phyloP scores from a whole-genome alignment of 192 early-diverging fungal genomes.

The Lobosporangium transversale region DNA sequence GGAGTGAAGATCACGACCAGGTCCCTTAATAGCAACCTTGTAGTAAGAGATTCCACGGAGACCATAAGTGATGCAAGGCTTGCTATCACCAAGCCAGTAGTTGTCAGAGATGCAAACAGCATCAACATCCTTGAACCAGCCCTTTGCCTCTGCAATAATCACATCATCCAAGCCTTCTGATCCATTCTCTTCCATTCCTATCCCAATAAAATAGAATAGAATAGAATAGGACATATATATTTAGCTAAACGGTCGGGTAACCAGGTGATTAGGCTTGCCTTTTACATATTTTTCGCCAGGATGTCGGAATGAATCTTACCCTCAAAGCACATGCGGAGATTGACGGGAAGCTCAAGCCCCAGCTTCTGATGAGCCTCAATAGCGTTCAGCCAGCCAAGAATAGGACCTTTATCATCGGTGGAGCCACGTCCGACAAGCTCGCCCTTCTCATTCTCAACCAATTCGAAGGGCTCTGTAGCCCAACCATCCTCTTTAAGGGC shows the following conservation, averaged over 20 bases:
- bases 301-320: too few species aligned
- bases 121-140: slow-evolving; percentile 92
- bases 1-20: slow-evolving; percentile 93
- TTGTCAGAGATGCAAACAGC: slow-evolving; percentile 98
- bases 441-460: slow-evolving; percentile 87
- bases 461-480: slow-evolving; percentile 90
- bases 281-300: too few species aligned
- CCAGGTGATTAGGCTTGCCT: too few species aligned
- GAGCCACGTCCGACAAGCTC: slow-evolving; percentile 91
- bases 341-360: slow-evolving; percentile 92
- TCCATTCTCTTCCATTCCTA: slow-evolving; percentile 76
- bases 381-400: slow-evolving; percentile 97
- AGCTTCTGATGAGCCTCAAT: slow-evolving; percentile 93
- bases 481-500: slow-evolving; percentile 87
- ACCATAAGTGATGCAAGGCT: slow-evolving; percentile 98
- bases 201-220: background rate
- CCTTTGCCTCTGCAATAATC: slow-evolving; percentile 86
- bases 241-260: too few species aligned
- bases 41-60: slow-evolving; percentile 84
- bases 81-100: slow-evolving; percentile 96
- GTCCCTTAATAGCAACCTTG: slow-evolving; percentile 76
- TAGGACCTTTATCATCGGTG: slow-evolving; percentile 97
- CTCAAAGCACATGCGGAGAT: slow-evolving; percentile 97
- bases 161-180: slow-evolving; percentile 94
- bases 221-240: background rate